phyloP scores from a whole-genome alignment of 176 grass and related monocot genomes.

The Alopecurus myosuroides region DNA sequence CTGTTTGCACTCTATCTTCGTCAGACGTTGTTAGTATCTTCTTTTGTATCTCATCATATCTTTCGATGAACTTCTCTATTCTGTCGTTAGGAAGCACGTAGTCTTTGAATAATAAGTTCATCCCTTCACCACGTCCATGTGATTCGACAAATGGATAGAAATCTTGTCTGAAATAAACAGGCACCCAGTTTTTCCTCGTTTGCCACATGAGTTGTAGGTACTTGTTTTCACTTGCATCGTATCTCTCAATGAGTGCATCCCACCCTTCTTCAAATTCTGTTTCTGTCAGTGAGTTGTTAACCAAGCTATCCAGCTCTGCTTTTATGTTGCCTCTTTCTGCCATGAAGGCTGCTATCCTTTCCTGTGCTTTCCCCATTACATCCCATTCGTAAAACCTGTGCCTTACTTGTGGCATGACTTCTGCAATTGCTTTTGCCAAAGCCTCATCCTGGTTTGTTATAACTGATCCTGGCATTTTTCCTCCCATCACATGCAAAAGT shows the following conservation, averaged over 20 bases:
- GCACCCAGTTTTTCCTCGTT: slow-evolving; percentile 20
- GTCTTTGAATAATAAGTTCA: slow-evolving; percentile 21
- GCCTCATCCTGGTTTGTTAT: slow-evolving; percentile 23
- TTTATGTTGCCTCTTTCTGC: background rate
- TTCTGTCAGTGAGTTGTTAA: slow-evolving; percentile 2
- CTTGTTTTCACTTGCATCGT: background rate
- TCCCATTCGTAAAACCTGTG: slow-evolving; percentile 20
- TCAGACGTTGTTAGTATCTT: background rate
- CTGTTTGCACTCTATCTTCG: background rate
- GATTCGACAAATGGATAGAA: slow-evolving; percentile 22
- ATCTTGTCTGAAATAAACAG: slow-evolving; percentile 12
- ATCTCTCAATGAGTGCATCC: slow-evolving; percentile 16
- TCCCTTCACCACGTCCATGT: background rate
- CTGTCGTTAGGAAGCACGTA: background rate
- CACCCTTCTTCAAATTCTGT: slow-evolving; percentile 20
- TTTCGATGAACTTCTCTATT: slow-evolving; percentile 11
- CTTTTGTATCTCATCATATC: slow-evolving; percentile 22
- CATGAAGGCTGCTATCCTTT: background rate
- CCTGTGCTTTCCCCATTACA: slow-evolving; percentile 15
- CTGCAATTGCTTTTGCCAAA: slow-evolving; percentile 23
- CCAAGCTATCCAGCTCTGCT: background rate
- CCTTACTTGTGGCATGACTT: slow-evolving; percentile 5
- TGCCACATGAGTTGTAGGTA: slow-evolving; percentile 21
- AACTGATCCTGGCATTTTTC: slow-evolving; percentile 12
- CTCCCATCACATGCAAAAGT: slow-evolving; percentile 24